These are phyloP conservation scores for Fusarium heterosporum DNA, from an alignment of 2,329 filamentous ascomycete genomes.

Conservation along the genomic window DNA sequence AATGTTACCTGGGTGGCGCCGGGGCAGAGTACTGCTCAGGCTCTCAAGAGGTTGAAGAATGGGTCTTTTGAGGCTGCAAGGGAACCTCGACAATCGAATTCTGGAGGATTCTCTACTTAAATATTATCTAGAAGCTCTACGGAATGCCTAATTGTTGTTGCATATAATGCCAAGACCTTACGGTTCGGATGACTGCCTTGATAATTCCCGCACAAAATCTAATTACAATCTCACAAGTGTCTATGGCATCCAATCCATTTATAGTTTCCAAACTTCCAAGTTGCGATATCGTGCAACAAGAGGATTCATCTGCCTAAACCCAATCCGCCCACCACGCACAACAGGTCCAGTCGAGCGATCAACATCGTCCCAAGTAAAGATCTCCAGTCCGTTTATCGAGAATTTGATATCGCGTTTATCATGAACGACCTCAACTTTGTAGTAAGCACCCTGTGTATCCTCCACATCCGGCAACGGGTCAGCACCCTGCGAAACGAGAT, in stretches of 20 bases:
- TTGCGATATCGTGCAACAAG: conserved; percentile 41
- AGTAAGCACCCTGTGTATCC: conserved; percentile 38
- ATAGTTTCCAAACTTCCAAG: conserved; percentile 41
- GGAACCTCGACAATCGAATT: conserved; percentile 83
- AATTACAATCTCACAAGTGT: too few species aligned
- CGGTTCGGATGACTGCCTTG: too few species aligned
- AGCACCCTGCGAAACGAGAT: conserved; percentile 42
- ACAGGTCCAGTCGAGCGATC: conserved; percentile 38
- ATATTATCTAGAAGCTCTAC: not conserved
- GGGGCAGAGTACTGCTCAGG: conserved; percentile 78
- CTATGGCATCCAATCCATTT: not conserved
- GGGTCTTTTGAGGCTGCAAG: conserved; percentile 81
- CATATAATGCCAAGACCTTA: too few species aligned
- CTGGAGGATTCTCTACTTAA: conserved; percentile 68
- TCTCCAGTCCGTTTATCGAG: conserved; percentile 30
- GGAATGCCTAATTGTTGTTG: too few species aligned
- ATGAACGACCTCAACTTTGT: conserved; percentile 42
- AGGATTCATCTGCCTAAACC: conserved; percentile 41
- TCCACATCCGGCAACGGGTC: conserved; percentile 39
- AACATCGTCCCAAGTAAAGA: conserved; percentile 40
- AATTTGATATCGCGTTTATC: conserved; percentile 35
- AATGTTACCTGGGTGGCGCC: conserved; percentile 79
- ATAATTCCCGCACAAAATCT: too few species aligned
- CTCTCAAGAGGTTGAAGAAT: conserved; percentile 72
- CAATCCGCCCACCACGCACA: conserved; percentile 35